Evolutionary conservation across 2,329 filamentous ascomycete species (phyloP), one percentile per base, ranked within the genome.

Genomic region (Aquanectria penicillioides): DNA sequence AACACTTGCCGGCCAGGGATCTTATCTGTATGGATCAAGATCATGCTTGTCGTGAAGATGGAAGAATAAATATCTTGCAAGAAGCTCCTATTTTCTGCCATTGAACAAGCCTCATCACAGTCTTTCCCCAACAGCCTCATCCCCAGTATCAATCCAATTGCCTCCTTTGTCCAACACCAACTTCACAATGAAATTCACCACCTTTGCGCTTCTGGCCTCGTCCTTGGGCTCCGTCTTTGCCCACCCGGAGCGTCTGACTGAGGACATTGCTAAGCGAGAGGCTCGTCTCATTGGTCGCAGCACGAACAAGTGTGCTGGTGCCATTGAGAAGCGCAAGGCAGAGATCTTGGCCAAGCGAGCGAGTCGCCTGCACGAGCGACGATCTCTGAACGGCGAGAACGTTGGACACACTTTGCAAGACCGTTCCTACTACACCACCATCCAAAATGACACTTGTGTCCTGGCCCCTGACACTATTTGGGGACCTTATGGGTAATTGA

Each of bases 281-380:
- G 46, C 52, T 8, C 22, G 25, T 26, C 18, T 60, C 10, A 49
- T 60, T 11, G 57, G 57, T 8, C 33, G 57, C 13, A 48, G 46
- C 52, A 57, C 37, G n/a, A 51, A 57, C 57, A 43, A 51, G 31
- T 60, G 57, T 26, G 57, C 57, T 11, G 52, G 52, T 12, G 52
- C 41, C 15, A 57, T 60, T 29, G 57, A 60, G 22, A 60, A 57
- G 38, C 46, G 57, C 25, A 57, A 50, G 38, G 57, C 52, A 17
- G 47, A 37, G 5, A 57, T 57, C 2, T 31, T 52, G 23, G 57
- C 40, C 18, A 60, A 60, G 33, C 40, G 52, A 36, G 26, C 52
- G 13, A 37, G 26, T n/a, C 34, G 57, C 18, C 40, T 60, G 22
- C 46, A 57, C 17, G 53, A 46, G 2, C 57, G 57, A 13, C 57